Conservation (phyloP, 345 rosid genomes). For the Boechera stricta region DNA sequence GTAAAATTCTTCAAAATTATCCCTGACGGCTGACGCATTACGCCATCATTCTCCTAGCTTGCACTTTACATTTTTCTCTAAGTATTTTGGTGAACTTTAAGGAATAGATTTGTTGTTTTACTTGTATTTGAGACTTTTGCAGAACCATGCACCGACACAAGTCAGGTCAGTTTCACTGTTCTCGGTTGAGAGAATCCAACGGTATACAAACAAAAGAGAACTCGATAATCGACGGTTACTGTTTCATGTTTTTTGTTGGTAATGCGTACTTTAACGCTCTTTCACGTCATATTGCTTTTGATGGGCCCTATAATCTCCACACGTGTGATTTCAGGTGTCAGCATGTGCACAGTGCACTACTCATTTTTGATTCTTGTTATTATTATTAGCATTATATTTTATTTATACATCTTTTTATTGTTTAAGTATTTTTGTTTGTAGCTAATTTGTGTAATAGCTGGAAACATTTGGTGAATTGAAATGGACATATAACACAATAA, state of each 20-base stretch:
- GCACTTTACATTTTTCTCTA: neutral
- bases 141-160: slow-evolving; percentile 23
- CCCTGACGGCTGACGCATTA: slow-evolving; percentile 18
- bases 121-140: neutral
- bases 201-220: neutral
- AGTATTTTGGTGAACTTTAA: slow-evolving; percentile 4
- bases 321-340: slow-evolving; percentile 24
- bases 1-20: neutral
- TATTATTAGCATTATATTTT: no score
- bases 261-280: neutral
- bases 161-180: slow-evolving; percentile 15
- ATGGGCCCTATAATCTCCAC: slow-evolving; percentile 6
- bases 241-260: neutral
- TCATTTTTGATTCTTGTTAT: slow-evolving; percentile 9
- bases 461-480: no score
- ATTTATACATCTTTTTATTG: no score
- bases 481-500: no score
- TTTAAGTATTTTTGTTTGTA: no score
- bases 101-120: slow-evolving; percentile 12
- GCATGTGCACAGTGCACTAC: slow-evolving; percentile 23
- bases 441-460: no score
- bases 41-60: slow-evolving; percentile 29
- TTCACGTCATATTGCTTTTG: neutral
- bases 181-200: slow-evolving; percentile 17
- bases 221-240: slow-evolving; percentile 8